Percentiles rank a stretch among this genome's conserved stretches.
phyloP scores from a whole-genome alignment of 2,329 filamentous ascomycete genomes.

The Fusarium domesticum region DNA sequence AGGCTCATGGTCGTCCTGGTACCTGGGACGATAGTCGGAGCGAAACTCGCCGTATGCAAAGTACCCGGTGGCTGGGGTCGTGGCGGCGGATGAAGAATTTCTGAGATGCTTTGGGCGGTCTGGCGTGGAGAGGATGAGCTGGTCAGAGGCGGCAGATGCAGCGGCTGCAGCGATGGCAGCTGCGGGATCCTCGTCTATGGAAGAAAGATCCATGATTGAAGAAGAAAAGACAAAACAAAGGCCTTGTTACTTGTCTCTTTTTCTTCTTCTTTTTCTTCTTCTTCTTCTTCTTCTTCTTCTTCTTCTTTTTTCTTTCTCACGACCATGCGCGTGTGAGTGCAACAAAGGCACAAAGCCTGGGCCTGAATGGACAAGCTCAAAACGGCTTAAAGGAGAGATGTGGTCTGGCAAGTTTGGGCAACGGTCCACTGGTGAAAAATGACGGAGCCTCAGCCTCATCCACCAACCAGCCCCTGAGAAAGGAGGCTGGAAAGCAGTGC shows the following conservation, averaged over 20 bases:
- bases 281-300: too few relatives aligned
- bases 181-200: conserved; percentile 29
- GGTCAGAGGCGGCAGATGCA: conserved; percentile 18
- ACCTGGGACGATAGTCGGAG: conserved; percentile 24
- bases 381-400: not conserved
- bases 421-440: not conserved
- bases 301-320: too few relatives aligned
- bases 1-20: conserved; percentile 26
- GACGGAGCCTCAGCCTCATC: not conserved
- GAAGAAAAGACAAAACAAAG: conserved; percentile 10
- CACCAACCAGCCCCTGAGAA: too few relatives aligned
- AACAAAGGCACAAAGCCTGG: not conserved
- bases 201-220: conserved; percentile 24
- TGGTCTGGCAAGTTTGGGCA: not conserved
- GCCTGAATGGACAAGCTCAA: not conserved
- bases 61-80: conserved; percentile 25
- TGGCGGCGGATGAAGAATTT: conserved; percentile 15
- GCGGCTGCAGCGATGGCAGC: conserved; percentile 25
- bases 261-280: too few relatives aligned
- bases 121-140: conserved; percentile 26
- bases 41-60: conserved; percentile 25
- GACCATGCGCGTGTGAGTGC: conserved; percentile 5
- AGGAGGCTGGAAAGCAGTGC: not conserved
- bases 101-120: conserved; percentile 24
- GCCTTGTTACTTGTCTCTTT: too few relatives aligned